Evolutionary conservation across 495 filamentous ascomycete genomes (phyloP).

Genomic region (Trichoderma parareesei): DNA sequence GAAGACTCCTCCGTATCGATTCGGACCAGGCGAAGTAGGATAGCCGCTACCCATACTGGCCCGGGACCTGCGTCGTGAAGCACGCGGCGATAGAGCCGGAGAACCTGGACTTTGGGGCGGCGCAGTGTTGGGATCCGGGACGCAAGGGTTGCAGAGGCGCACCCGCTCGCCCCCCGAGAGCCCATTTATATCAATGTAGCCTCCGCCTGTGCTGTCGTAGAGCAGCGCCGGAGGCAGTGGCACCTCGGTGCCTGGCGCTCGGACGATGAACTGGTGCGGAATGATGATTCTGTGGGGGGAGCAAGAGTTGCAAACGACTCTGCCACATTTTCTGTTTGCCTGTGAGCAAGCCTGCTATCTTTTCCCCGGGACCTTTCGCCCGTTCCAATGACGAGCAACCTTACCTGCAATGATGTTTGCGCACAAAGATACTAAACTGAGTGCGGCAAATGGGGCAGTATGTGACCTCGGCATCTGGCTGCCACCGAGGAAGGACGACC

Average conservation of each 20-base stretch:
- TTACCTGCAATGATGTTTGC: constrained; percentile 84
- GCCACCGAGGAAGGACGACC: constrained; percentile 63
- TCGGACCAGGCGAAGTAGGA: constrained; percentile 7
- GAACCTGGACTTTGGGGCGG: constrained; percentile 39
- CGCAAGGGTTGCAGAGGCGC: constrained; percentile 87
- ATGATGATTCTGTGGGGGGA: constrained; percentile 95
- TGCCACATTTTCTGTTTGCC: constrained; percentile 70
- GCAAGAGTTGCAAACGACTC: constrained; percentile 85
- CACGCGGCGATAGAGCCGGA: constrained; percentile 6
- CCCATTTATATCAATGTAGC: constrained; percentile 28
- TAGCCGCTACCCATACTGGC: constrained; percentile 15
- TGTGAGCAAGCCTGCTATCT: constrained; percentile 13
- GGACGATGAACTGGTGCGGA: constrained; percentile 86
- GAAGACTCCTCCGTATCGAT: constrained; percentile 17
- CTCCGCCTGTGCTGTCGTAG: constrained; percentile 34
- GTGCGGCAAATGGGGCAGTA: constrained; percentile 74
- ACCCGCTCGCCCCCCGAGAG: constrained; percentile 79
- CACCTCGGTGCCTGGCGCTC: constrained; percentile 48
- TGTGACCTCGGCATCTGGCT: constrained; percentile 71
- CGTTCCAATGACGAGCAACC: constrained; percentile 15
- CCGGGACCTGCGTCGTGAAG: constrained; percentile 23
- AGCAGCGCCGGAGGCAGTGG: background rate
- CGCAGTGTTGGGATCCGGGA: constrained; percentile 79
- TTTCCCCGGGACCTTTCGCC: background rate
- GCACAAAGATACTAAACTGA: constrained; percentile 75